Evolutionary conservation across 2,329 filamentous ascomycete genomes (phyloP).

Genomic region (Grosmannia penicillata): DNA sequence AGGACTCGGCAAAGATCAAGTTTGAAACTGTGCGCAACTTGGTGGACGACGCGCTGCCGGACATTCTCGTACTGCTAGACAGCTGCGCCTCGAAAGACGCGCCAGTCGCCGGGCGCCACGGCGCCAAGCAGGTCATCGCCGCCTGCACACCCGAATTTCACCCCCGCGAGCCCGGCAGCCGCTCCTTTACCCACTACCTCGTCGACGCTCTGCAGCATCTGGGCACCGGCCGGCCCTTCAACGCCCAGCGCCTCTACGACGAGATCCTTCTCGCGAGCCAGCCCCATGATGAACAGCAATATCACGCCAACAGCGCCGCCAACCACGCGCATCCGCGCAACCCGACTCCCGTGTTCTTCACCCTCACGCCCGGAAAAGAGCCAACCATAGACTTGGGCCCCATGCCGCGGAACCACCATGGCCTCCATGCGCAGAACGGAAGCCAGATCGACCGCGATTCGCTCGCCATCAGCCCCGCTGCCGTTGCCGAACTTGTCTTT

Average conservation of each 20-base stretch:
- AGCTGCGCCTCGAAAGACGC: constrained; percentile 42
- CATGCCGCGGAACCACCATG: constrained; percentile 19
- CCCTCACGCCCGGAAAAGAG: constrained; percentile 36
- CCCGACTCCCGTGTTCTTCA: constrained; percentile 36
- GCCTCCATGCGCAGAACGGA: constrained; percentile 9
- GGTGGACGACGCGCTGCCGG: constrained; percentile 47
- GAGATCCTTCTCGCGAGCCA: constrained; percentile 33
- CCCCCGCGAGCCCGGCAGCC: constrained; percentile 26
- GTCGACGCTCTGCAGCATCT: constrained; percentile 40
- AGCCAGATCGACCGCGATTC: constrained; percentile 18
- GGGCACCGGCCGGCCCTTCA: constrained; percentile 37
- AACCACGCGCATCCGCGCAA: constrained; percentile 20
- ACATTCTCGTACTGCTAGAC: constrained; percentile 48
- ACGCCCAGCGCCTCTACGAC: constrained; percentile 39
- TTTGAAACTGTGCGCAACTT: constrained; percentile 49
- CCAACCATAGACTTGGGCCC: constrained; percentile 39
- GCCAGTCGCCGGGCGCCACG: constrained; percentile 33
- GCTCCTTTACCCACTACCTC: constrained; percentile 43
- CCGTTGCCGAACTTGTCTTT: constrained; percentile 40
- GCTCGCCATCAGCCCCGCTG: constrained; percentile 29
- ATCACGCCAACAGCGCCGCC: constrained; percentile 23
- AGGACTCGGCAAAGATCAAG: constrained; percentile 45
- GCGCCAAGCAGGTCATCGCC: constrained; percentile 47
- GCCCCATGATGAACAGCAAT: constrained; percentile 28
- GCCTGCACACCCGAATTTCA: constrained; percentile 40